These are phyloP conservation scores for Fusarium hainanense DNA, from an alignment of 2,329 filamentous ascomycete species.

Conservation along the genomic window DNA sequence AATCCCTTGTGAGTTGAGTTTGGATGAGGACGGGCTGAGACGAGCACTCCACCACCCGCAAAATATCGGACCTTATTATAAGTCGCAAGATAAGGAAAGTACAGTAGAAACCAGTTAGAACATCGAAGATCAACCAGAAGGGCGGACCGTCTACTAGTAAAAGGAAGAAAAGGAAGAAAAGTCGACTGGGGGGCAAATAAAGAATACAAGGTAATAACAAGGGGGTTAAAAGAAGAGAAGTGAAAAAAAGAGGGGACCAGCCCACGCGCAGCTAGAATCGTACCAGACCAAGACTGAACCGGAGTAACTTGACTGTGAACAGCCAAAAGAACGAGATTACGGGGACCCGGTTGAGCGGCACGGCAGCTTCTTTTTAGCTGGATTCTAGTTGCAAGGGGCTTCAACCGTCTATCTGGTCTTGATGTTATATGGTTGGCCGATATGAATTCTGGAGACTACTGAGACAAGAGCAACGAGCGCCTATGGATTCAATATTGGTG, in stretches of 20 bases:
- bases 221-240: conserved; percentile 19
- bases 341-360: conserved; percentile 25
- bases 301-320: conserved; percentile 33
- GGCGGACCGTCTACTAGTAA: conserved; percentile 27
- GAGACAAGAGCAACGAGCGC: conserved; percentile 14
- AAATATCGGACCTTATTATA: conserved; percentile 19
- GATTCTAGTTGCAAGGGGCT: conserved; percentile 13
- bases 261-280: conserved; percentile 44
- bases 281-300: conserved; percentile 41
- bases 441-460: neutral
- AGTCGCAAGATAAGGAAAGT: conserved; percentile 5
- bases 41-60: conserved; percentile 14
- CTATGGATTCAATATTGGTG: conserved; percentile 14
- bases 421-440: conserved; percentile 36
- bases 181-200: neutral
- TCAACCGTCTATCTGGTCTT: neutral
- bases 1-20: conserved; percentile 9
- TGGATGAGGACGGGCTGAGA: neutral
- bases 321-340: conserved; percentile 31
- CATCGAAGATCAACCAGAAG: conserved; percentile 28
- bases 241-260: conserved; percentile 41
- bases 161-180: conserved; percentile 22
- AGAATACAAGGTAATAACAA: conserved; percentile 20
- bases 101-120: conserved; percentile 23
- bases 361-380: conserved; percentile 23